These are phyloP conservation scores for Colletotrichum caudatum DNA, from an alignment of 2,329 filamentous ascomycete species.

Conservation along the genomic window DNA sequence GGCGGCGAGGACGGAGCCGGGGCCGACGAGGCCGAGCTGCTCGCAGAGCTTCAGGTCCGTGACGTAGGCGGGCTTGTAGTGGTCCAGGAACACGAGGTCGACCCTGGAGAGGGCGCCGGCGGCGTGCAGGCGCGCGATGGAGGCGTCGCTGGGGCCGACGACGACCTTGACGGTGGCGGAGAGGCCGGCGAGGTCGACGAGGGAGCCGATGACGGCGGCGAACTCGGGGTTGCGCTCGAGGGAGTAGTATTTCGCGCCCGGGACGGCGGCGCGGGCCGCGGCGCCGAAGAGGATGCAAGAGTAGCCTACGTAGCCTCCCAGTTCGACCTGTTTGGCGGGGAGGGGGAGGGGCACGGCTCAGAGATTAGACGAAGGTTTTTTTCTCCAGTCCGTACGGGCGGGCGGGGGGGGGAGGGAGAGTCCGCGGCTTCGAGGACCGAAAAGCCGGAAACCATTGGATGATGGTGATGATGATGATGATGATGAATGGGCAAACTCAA, in stretches of 20 bases:
- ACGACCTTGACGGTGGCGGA: slow-evolving; percentile 76
- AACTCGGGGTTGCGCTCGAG: slow-evolving; percentile 82
- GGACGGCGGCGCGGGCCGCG: slow-evolving; percentile 66
- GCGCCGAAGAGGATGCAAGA: slow-evolving; percentile 81
- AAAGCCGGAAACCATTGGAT: not conserved
- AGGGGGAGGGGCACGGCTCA: too few relatives aligned
- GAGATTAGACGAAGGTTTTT: slow-evolving; percentile 12
- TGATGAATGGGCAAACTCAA: not conserved
- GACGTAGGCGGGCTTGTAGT: slow-evolving; percentile 82
- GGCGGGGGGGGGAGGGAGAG: not conserved
- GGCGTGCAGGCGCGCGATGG: slow-evolving; percentile 69
- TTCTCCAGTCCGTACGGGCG: not conserved
- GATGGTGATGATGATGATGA: too few relatives aligned
- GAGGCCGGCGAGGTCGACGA: slow-evolving; percentile 83
- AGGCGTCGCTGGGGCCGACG: slow-evolving; percentile 76
- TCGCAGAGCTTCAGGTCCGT: slow-evolving; percentile 83
- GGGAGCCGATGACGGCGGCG: slow-evolving; percentile 73
- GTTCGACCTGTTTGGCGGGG: slow-evolving; percentile 65
- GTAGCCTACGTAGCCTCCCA: slow-evolving; percentile 86
- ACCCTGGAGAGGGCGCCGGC: slow-evolving; percentile 67
- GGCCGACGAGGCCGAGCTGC: slow-evolving; percentile 71
- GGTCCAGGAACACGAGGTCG: slow-evolving; percentile 83
- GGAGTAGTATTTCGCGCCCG: slow-evolving; percentile 76
- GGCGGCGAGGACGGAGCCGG: slow-evolving; percentile 73
- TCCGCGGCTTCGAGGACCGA: not conserved